A percentile compares a stretch with the other conserved stretches of the same genome.
Conservation (phyloP, 176 grass and related monocot genomes). For the Rhynchospora breviuscula region DNA sequence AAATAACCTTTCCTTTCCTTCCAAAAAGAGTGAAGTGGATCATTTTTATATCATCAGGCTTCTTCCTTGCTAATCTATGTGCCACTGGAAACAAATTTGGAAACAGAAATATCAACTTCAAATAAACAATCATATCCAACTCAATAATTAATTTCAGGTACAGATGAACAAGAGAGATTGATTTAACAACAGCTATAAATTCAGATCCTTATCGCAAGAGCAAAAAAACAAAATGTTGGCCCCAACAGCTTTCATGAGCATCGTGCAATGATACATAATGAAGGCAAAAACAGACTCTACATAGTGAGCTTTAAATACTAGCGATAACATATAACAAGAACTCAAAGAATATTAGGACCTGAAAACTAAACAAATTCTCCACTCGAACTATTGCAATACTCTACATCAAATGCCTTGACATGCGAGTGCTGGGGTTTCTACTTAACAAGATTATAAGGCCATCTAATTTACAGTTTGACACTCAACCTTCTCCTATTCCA, state of each 20-base stretch:
- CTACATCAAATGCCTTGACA: not conserved
- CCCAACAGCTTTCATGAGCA: not conserved
- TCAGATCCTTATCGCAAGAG: not conserved
- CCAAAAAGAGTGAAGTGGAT: slow-evolving; percentile 93
- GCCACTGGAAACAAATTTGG: slow-evolving; percentile 60
- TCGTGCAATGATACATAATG: not conserved
- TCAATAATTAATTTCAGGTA: not conserved
- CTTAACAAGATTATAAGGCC: not conserved
- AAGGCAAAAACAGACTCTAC: not conserved
- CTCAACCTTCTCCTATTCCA: not conserved
- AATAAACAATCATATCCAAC: not conserved
- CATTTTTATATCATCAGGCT: slow-evolving; percentile 78
- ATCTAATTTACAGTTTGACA: not conserved
- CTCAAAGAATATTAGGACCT: not conserved
- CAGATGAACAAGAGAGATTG: not conserved
- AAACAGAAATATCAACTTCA: not conserved
- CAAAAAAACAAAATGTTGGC: slow-evolving; percentile 6
- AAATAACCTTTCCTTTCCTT: slow-evolving; percentile 85
- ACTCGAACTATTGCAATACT: not conserved
- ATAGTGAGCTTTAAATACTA: not conserved
- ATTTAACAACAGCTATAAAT: not conserved
- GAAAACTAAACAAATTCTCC: not conserved
- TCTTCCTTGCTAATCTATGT: slow-evolving; percentile 72
- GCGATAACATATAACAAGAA: not conserved
- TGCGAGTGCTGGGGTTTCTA: not conserved